phyloP scores from a whole-genome alignment of 768 basidiomycete species.

The Russula foetens region DNA sequence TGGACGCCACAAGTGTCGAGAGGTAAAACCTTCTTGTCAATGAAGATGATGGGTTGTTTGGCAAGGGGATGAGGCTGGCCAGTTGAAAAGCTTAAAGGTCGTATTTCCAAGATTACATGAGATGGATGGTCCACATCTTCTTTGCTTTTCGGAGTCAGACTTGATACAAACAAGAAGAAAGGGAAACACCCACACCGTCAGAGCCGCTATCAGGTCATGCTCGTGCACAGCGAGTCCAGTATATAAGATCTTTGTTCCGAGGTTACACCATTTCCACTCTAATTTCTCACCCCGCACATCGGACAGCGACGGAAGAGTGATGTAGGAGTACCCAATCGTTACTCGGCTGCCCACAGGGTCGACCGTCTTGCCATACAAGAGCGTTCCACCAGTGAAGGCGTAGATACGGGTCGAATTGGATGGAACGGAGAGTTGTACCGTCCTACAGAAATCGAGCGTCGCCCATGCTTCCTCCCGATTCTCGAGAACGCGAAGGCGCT shows the following conservation, averaged over 20 bases:
- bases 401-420: constrained; percentile 18
- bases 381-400: constrained; percentile 19
- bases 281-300: background rate
- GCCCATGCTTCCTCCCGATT: constrained; percentile 15
- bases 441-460: background rate
- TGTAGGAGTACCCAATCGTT: constrained; percentile 13
- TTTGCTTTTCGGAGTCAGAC: background rate
- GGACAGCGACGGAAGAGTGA: constrained; percentile 6
- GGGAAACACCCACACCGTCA: constrained; percentile 8
- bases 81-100: constrained; percentile 13
- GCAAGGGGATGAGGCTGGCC: constrained; percentile 15
- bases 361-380: constrained; percentile 15
- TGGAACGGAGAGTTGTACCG: constrained; percentile 3
- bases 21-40: background rate
- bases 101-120: constrained; percentile 8
- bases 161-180: background rate
- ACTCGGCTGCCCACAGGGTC: background rate
- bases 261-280: background rate
- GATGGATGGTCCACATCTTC: background rate
- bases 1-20: constrained; percentile 6
- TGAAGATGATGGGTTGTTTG: constrained; percentile 6
- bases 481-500: constrained; percentile 11
- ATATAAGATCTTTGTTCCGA: constrained; percentile 13
- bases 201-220: constrained; percentile 14
- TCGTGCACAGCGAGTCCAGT: constrained; percentile 16